A percentile compares a stretch with the other conserved stretches of the same genome.
phyloP scores from a whole-genome alignment of 352 stramenopile genomes.

The Phytophthora fragariaefolia region DNA sequence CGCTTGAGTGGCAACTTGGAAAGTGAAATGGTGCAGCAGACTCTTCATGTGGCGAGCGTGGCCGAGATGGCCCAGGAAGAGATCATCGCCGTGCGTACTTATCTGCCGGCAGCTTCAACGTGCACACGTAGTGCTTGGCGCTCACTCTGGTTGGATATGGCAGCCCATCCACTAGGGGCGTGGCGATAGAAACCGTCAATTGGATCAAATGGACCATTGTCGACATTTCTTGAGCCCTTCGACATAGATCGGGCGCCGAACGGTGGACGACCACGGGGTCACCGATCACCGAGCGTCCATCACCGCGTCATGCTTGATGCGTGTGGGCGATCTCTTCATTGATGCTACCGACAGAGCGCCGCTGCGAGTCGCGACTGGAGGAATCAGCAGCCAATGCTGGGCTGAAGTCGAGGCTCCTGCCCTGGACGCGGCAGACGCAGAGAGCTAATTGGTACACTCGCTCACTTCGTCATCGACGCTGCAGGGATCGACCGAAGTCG shows the following conservation, averaged over 20 bases:
- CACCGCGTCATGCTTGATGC: conserved; percentile 20
- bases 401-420: not conserved
- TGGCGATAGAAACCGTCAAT: conserved; percentile 18
- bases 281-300: conserved; percentile 21
- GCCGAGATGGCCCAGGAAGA: no score
- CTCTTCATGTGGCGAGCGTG: no score
- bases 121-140: conserved; percentile 11
- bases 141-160: conserved; percentile 12
- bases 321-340: conserved; percentile 8
- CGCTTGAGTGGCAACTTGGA: conserved; percentile 23
- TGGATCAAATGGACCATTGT: conserved; percentile 34
- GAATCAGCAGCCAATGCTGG: conserved; percentile 21
- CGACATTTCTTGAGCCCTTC: conserved; percentile 2
- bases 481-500: not conserved
- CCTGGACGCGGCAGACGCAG: not conserved
- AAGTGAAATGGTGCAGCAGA: conserved; percentile 17
- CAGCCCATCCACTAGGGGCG: conserved; percentile 14
- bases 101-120: conserved; percentile 24
- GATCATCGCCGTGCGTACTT: no score
- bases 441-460: conserved; percentile 5
- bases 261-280: conserved; percentile 6
- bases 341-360: conserved; percentile 1
- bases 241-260: not conserved
- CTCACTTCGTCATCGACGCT: conserved; percentile 2
- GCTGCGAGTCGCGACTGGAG: conserved; percentile 15